Base-by-base conservation (phyloP, 495 filamentous ascomycete genomes). In the Penicillium bovifimosum region DNA sequence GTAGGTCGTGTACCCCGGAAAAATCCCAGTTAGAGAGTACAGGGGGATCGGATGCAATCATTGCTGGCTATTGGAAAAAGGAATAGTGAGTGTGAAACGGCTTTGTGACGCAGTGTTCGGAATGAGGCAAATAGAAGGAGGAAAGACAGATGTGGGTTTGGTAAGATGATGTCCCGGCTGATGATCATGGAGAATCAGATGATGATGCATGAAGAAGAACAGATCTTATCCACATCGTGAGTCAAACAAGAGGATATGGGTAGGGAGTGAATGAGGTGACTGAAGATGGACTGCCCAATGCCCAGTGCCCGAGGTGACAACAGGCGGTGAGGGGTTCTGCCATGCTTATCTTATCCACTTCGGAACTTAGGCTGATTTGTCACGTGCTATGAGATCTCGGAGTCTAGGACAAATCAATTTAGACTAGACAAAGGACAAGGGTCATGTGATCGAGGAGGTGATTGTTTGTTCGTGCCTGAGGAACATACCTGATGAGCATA, bases 11-110 rank as follows among this genome's bases (percentile, higher is more conserved):
- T 61, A 74, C 77, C 55, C 70, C 64, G 50, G 72, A 61, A 53
- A 80, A 76, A 55, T 76, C 75, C 77, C 77, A 80, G 41, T 55
- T 63, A 38, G 69, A 68, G 49, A 60, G 34, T 41, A 60, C 54
- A 17, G 55, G 31, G 28, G 61, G 52, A 16, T 50, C 47, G 7
- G 42, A 48, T 29, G 49, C 26, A 45, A 43, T 35, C 59, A 65
- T 62, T 55, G 63, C 55, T 50, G 53, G 53, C 56, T 20, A 52
- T 26, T 18, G 17, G 24, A 24, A 6, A 36, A 36, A 6, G 24
- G 14, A 9, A 31, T 17, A 34, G 17, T 1, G 13, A 14, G 13
- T 29, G 18, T 28, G 45, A 9, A 36, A 45, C 14, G 9, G 24
- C 27, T 40, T 31, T 14, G 41, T 32, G 34, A n/a, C 28, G 38